Percentiles rank a stretch among this genome's conserved stretches.
These are phyloP conservation scores for Hamamelis virginiana DNA, from an alignment of 164 flowering plant genomes.

Conservation along the genomic window DNA sequence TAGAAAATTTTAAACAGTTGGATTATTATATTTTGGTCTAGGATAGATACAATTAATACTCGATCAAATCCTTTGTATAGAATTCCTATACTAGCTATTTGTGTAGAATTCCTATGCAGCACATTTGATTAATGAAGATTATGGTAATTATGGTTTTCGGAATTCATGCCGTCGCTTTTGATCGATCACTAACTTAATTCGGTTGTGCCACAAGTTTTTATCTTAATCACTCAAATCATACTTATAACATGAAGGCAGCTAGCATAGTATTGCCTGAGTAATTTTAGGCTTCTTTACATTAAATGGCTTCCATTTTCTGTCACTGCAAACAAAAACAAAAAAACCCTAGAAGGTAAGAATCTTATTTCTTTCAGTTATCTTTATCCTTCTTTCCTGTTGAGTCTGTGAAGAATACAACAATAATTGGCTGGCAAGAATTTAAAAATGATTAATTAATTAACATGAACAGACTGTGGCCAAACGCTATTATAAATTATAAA, in stretches of 20 bases:
- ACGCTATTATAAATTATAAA: no score
- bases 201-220: no score
- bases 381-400: background rate
- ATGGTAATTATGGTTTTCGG: no score
- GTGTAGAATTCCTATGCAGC: background rate
- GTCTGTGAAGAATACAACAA: background rate
- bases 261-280: no score
- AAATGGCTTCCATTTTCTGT: background rate
- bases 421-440: no score
- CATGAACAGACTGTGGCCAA: no score
- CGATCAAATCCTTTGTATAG: background rate
- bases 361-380: background rate
- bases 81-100: background rate
- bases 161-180: no score
- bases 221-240: no score
- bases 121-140: no score
- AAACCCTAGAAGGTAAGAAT: constrained; percentile 16
- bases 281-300: background rate
- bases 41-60: background rate
- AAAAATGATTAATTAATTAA: no score
- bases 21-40: background rate
- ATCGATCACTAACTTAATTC: no score
- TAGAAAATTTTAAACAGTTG: constrained; percentile 1
- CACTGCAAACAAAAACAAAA: background rate
- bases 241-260: no score